Evolutionary conservation across 139 green algal genomes (phyloP).

Genomic region (Tetraselmis striata): DNA sequence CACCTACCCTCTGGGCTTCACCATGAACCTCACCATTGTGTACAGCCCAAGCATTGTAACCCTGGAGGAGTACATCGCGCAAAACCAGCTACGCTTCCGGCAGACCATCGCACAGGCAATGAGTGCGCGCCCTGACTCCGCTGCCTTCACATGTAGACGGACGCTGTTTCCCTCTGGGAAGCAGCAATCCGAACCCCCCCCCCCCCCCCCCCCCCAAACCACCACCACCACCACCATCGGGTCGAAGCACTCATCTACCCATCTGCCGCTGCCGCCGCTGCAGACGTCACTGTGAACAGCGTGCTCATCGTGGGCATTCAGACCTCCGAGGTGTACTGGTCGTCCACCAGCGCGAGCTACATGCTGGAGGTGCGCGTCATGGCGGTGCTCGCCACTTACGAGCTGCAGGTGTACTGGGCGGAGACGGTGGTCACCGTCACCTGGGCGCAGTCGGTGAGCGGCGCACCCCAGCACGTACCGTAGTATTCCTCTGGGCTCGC

Average conservation of each 20-base stretch:
- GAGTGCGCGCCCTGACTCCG: not conserved
- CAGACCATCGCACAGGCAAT: not conserved
- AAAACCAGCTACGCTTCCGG: not conserved
- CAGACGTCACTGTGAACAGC: not conserved
- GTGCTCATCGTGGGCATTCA: not conserved
- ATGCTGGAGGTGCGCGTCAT: not conserved
- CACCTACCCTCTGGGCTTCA: not conserved
- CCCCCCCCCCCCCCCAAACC: no score
- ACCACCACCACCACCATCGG: no score
- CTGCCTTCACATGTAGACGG: no score
- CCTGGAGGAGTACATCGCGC: not conserved
- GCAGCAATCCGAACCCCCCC: no score
- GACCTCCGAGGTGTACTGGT: not conserved
- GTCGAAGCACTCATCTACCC: no score
- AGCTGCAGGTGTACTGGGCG: not conserved
- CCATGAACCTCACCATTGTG: not conserved
- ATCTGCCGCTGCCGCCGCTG: no score
- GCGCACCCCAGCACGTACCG: no score
- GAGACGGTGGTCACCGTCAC: not conserved
- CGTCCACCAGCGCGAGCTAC: not conserved
- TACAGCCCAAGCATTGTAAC: not conserved
- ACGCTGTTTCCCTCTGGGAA: no score
- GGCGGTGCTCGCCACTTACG: not conserved
- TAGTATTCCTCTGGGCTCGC: no score
- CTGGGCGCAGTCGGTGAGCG: no score